These are phyloP conservation scores for Raffaelea albimanens DNA, from an alignment of 2,329 filamentous ascomycete genomes.

Conservation along the genomic window DNA sequence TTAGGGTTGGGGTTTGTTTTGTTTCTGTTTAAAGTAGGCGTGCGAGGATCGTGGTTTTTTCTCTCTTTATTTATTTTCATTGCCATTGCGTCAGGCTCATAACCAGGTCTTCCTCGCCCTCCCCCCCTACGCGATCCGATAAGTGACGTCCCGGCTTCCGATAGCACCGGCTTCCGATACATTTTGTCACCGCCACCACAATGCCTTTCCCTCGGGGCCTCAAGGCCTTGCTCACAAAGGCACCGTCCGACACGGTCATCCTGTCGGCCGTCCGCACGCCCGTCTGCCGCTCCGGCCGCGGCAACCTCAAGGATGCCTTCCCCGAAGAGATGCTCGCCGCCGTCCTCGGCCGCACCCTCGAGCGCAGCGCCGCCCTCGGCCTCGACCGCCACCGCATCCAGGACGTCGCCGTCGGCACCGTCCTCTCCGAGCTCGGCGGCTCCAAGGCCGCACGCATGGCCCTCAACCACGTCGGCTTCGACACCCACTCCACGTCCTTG, in stretches of 20 bases:
- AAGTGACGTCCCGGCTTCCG: neutral
- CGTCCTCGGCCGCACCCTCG: constrained; percentile 58
- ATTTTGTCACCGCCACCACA: neutral
- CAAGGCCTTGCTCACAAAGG: constrained; percentile 66
- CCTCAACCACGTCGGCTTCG: constrained; percentile 72
- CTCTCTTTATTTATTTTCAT: too few relatives aligned
- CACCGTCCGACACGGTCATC: constrained; percentile 75
- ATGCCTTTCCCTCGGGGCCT: constrained; percentile 56
- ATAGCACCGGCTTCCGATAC: neutral
- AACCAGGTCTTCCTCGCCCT: too few relatives aligned
- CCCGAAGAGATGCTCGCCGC: constrained; percentile 77
- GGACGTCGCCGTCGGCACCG: constrained; percentile 79
- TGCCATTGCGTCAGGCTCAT: too few relatives aligned
- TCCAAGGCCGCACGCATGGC: constrained; percentile 88
- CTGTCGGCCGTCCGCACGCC: constrained; percentile 86
- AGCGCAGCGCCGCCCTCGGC: constrained; percentile 52
- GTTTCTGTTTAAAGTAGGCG: too few relatives aligned
- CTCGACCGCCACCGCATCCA: constrained; percentile 62
- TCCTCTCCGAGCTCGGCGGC: constrained; percentile 83
- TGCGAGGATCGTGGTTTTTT: too few relatives aligned
- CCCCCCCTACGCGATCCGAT: neutral
- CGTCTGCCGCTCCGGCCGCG: constrained; percentile 74
- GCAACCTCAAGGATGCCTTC: constrained; percentile 76
- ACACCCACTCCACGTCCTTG: constrained; percentile 57
- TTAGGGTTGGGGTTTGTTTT: too few relatives aligned